Percentiles rank a stretch among this genome's conserved stretches.
phyloP scores from a whole-genome alignment of 192 early-diverging fungal species.

The Pilobolus umbonatus region DNA sequence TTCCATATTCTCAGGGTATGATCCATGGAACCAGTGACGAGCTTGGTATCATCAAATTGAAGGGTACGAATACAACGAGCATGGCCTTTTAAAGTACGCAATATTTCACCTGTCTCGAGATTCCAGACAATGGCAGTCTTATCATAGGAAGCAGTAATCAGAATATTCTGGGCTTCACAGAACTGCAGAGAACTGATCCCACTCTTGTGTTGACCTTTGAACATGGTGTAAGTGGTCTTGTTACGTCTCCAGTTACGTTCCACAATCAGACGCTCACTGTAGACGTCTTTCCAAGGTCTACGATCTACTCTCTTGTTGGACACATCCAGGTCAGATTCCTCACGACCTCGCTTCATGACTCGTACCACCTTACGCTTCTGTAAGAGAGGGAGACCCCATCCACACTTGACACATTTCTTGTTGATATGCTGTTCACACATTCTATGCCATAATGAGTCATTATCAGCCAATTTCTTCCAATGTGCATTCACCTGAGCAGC shows the following conservation, averaged over 20 bases:
- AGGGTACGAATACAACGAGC: conserved; percentile 77
- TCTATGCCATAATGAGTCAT: conserved; percentile 91
- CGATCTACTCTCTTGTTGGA: conserved; percentile 19
- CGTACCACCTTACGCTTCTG: conserved; percentile 41
- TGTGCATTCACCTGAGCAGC: conserved; percentile 78
- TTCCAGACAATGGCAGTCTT: conserved; percentile 84
- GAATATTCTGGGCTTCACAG: conserved; percentile 61
- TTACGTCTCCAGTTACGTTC: conserved; percentile 91
- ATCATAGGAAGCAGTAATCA: conserved; percentile 87
- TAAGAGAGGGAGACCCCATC: conserved; percentile 88
- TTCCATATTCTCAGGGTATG: conserved; percentile 90
- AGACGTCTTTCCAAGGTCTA: conserved; percentile 94
- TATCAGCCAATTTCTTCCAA: conserved; percentile 84
- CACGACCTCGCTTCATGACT: conserved; percentile 3
- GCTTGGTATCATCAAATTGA: conserved; percentile 91
- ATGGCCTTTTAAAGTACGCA: conserved; percentile 78
- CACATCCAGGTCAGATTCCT: background rate
- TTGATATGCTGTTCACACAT: conserved; percentile 99
- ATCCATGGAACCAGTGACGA: conserved; percentile 92
- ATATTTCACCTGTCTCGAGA: conserved; percentile 67
- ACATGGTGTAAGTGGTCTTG: conserved; percentile 51
- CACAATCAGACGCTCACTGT: conserved; percentile 88
- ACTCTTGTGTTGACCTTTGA: conserved; percentile 71
- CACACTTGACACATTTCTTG: conserved; percentile 91
- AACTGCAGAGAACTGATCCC: conserved; percentile 84